phyloP scores from a whole-genome alignment of 352 stramenopile species.

The Pelagophyceae sp. region DNA sequence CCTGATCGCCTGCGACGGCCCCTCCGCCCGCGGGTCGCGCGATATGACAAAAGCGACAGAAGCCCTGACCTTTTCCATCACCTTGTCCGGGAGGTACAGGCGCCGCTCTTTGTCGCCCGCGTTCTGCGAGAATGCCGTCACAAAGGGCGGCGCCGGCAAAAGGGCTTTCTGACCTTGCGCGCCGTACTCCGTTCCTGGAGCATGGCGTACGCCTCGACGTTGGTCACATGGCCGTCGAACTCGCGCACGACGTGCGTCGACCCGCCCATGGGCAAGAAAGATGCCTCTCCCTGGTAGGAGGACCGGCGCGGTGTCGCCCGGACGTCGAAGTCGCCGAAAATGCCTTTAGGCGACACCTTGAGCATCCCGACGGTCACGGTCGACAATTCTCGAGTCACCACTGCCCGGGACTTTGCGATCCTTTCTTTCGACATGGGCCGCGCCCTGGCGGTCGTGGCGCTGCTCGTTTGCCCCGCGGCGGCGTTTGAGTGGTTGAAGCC shows the following conservation, averaged over 20 bases:
- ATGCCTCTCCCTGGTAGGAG: too few relatives aligned
- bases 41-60: too few relatives aligned
- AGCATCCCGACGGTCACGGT: too few relatives aligned
- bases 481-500: slow-evolving; percentile 6
- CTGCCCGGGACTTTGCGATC: too few relatives aligned
- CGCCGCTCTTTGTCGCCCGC: neutral
- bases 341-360: too few relatives aligned
- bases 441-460: neutral
- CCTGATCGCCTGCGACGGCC: neutral
- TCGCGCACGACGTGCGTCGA: neutral
- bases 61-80: neutral
- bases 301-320: too few relatives aligned
- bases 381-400: too few relatives aligned
- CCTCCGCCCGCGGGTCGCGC: too few relatives aligned
- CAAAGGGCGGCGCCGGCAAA: neutral
- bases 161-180: neutral
- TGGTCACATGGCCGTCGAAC: neutral
- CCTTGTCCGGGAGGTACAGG: neutral
- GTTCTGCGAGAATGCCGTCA: neutral
- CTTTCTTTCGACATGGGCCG: too few relatives aligned
- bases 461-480: neutral
- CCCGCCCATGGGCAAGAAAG: too few relatives aligned
- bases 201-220: neutral
- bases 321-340: too few relatives aligned
- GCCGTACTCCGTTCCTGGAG: neutral